phyloP scores from a whole-genome alignment of 75 land plant genomes.

The Isoetes taiwanensis region DNA sequence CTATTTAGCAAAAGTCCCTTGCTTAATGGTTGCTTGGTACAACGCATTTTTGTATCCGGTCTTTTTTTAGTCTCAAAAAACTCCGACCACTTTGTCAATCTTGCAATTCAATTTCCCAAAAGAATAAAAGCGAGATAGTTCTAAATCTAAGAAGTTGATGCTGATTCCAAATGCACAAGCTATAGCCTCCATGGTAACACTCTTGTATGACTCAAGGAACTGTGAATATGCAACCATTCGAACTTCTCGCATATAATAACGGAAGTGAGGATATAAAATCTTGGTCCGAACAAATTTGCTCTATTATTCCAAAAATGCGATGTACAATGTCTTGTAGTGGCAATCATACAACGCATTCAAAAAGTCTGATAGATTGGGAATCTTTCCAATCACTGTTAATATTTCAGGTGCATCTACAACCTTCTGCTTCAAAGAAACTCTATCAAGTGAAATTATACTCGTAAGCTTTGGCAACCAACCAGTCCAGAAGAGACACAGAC shows the following conservation, averaged over 20 bases:
- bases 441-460: conserved; percentile 92
- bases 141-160: conserved; percentile 83
- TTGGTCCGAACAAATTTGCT: conserved; percentile 73
- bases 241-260: conserved; percentile 96
- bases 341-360: conserved; percentile 84
- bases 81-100: conserved; percentile 93
- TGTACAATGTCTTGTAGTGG: conserved; percentile 78
- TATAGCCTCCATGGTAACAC: conserved; percentile 99
- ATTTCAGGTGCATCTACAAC: conserved; percentile 99
- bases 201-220: conserved; percentile 94
- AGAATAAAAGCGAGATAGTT: conserved; percentile 84
- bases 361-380: conserved; percentile 76
- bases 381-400: conserved; percentile 80
- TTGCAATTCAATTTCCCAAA: conserved; percentile 94
- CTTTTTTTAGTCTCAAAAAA: conserved; percentile 79
- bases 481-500: too few species aligned
- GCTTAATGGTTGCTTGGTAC: conserved; percentile 94
- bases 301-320: conserved; percentile 76
- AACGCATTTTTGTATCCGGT: conserved; percentile 97
- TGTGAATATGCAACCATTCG: conserved; percentile 88
- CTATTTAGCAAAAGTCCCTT: conserved; percentile 92
- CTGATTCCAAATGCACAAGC: conserved; percentile 93
- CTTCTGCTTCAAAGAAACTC: conserved; percentile 88
- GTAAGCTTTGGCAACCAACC: too few species aligned
- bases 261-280: conserved; percentile 86